Evolutionary conservation across 306 rosid genomes (phyloP).

Genomic region (Purshia tridentata): DNA sequence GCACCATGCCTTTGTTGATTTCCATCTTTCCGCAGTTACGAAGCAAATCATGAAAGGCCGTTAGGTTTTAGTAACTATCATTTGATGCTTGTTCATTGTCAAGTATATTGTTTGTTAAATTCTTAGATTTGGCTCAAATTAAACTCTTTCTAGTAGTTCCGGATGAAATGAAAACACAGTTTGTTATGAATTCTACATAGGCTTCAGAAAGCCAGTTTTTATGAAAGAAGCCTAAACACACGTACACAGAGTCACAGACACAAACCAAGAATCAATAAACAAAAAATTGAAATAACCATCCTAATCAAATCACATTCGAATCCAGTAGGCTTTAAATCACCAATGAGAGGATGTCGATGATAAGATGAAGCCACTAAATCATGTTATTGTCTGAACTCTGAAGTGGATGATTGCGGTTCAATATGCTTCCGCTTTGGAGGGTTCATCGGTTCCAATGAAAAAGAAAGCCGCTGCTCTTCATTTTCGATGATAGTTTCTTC

Average conservation of each 20-base stretch:
- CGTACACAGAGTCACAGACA: background rate
- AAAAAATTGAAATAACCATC: too few relatives aligned
- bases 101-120: background rate
- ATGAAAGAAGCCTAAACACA: background rate
- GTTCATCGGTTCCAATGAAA: too few relatives aligned
- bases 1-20: slow-evolving; percentile 65
- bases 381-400: too few relatives aligned
- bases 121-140: background rate
- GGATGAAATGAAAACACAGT: background rate
- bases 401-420: too few relatives aligned
- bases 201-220: background rate
- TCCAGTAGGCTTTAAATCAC: too few relatives aligned
- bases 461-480: too few relatives aligned
- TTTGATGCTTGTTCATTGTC: background rate
- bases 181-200: background rate
- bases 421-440: too few relatives aligned
- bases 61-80: slow-evolving; percentile 21
- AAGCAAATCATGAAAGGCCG: slow-evolving; percentile 31
- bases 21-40: slow-evolving; percentile 62
- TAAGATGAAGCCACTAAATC: too few relatives aligned
- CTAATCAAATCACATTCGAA: too few relatives aligned
- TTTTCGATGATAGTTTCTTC: too few relatives aligned
- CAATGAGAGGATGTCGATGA: too few relatives aligned
- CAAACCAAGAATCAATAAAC: too few relatives aligned
- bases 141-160: background rate